Evolutionary conservation across 23 red algal species (phyloP), one percentile per base, ranked within the genome.

Genomic region (Gracilariopsis chorda): DNA sequence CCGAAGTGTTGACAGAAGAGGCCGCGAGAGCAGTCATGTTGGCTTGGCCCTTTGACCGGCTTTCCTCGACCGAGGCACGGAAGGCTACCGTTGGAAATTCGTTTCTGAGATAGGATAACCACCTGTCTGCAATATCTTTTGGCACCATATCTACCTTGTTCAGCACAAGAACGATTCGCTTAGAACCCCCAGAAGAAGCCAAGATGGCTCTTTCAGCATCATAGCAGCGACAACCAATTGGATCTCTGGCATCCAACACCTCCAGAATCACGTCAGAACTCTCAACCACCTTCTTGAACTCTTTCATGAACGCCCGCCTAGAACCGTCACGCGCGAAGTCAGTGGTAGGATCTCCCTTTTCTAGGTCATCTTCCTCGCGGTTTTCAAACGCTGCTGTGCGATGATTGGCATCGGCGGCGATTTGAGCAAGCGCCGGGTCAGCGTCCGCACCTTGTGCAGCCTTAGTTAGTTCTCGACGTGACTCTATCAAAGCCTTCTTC

Each of bases 71-170:
- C n/a, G 86, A 82, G 25, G 90, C 88, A 29, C 93, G 86, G 37
- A 95, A 94, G 1, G 97, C 76, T 48, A 99, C 61, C 0, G 97
- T 96, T 0, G 93, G 97, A 77, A 90, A 90, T 27, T 96, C 94
- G 65, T 90, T 92, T 44, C 93, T 65, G 42, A 99, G 76, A 44
- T 93, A 92, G n/a, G 88, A 63, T 7, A 96, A 46, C 97, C 97
- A 99, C 29, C 77, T 90, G 19, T 82, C 81, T 9, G 90, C 76
- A 51, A 95, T 90, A 3, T 94, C 69, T 35, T 73, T 80, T 20
- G 97, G 97, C 25, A 99, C 88, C 93, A 99, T 81, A 72, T 99
- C 97, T 20, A 94, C 82, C 84, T 99, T 99, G 90, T 95, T 99
- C 51, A 99, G 62, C 32, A 99, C 87, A 28, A 99, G 90, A 14